phyloP scores from a whole-genome alignment of 2,329 filamentous ascomycete genomes.

The Dactylellina cionopaga region DNA sequence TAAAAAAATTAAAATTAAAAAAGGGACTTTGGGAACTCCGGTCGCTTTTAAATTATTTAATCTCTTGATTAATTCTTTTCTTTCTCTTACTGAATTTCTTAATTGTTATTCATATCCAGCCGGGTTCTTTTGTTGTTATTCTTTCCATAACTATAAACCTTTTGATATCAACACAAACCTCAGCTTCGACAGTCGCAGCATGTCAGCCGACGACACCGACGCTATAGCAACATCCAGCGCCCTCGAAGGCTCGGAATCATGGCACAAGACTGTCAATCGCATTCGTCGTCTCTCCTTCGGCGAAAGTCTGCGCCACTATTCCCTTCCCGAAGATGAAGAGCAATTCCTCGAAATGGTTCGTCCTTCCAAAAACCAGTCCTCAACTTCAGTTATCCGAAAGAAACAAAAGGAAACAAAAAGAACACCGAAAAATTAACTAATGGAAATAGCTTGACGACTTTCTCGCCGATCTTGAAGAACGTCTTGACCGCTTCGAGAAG shows the following conservation, averaged over 20 bases:
- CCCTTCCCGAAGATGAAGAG: slow-evolving; percentile 48
- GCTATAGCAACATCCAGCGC: slow-evolving; percentile 30
- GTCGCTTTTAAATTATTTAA: too few relatives aligned
- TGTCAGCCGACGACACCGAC: slow-evolving; percentile 3
- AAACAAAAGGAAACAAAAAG: background rate
- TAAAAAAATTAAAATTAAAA: too few relatives aligned
- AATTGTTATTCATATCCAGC: too few relatives aligned
- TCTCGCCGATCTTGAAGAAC: slow-evolving; percentile 83
- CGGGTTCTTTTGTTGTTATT: slow-evolving; percentile 2
- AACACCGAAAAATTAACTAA: too few relatives aligned
- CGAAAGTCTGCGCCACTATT: slow-evolving; percentile 41
- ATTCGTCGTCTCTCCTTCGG: slow-evolving; percentile 48
- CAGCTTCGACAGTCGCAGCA: background rate
- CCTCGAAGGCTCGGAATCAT: slow-evolving; percentile 32
- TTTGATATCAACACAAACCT: slow-evolving; percentile 12
- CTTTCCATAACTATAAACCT: slow-evolving; percentile 1
- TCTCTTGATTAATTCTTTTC: too few relatives aligned
- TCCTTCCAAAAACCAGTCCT: background rate
- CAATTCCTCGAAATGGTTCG: slow-evolving; percentile 50
- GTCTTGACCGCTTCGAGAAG: slow-evolving; percentile 71
- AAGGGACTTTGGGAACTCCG: too few relatives aligned
- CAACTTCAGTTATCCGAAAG: background rate
- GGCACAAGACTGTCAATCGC: slow-evolving; percentile 50
- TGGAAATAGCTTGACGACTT: slow-evolving; percentile 75
- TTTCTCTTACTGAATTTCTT: too few relatives aligned